phyloP scores from a whole-genome alignment of 768 basidiomycete genomes.

The Amanita muscaria region DNA sequence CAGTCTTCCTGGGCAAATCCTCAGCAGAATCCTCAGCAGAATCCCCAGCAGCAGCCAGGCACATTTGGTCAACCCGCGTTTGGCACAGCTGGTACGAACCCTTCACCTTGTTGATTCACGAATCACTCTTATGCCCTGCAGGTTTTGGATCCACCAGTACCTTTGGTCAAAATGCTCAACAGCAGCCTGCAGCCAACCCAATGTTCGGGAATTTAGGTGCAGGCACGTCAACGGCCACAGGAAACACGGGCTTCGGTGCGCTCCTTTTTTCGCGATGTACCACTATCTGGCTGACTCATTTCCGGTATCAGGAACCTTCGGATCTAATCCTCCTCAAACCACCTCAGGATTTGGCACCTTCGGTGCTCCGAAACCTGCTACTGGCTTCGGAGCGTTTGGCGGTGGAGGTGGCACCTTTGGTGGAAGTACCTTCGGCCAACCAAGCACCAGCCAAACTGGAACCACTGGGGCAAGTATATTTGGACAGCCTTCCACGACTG shows the following conservation, averaged over 20 bases:
- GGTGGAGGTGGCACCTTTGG: slow-evolving; percentile 48
- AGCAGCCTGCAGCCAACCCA: slow-evolving; percentile 58
- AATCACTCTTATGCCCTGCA: slow-evolving; percentile 19
- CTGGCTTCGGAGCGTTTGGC: slow-evolving; percentile 73
- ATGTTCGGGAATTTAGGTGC: slow-evolving; percentile 67
- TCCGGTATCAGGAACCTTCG: slow-evolving; percentile 35
- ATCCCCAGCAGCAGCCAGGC: slow-evolving; percentile 39
- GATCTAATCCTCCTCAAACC: slow-evolving; percentile 26
- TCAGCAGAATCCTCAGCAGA: slow-evolving; percentile 60
- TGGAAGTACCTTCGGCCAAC: slow-evolving; percentile 36
- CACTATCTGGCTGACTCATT: not conserved
- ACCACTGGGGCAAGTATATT: slow-evolving; percentile 28
- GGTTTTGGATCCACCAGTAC: slow-evolving; percentile 45
- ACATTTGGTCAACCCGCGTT: slow-evolving; percentile 71
- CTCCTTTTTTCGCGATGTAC: slow-evolving; percentile 13
- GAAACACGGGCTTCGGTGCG: slow-evolving; percentile 35
- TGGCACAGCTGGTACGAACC: slow-evolving; percentile 43
- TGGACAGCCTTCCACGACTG: slow-evolving; percentile 40
- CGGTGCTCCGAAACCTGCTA: slow-evolving; percentile 57
- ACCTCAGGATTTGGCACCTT: slow-evolving; percentile 41
- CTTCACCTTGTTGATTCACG: slow-evolving; percentile 12
- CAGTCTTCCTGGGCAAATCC: slow-evolving; percentile 64
- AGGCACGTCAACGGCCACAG: slow-evolving; percentile 23
- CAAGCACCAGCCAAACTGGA: slow-evolving; percentile 17
- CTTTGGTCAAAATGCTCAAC: slow-evolving; percentile 53